Base-by-base conservation (phyloP, 345 rosid species). In the Eucalyptus pumila region DNA sequence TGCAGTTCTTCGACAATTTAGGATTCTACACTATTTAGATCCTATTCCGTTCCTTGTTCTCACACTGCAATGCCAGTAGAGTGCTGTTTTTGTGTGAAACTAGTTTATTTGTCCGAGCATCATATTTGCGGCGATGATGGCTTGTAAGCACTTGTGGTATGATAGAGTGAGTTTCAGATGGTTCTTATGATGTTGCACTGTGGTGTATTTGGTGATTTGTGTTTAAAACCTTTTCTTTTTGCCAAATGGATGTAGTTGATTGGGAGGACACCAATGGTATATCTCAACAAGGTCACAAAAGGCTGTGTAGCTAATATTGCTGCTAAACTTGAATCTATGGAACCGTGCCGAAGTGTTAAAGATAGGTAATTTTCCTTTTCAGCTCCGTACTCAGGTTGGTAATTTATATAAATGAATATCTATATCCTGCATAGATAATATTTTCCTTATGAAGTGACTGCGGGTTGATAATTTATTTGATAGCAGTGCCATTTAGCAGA, bases 241-340 rank as follows among this genome's bases (percentile, higher is more conserved):
- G 24, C 87, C 49, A 83, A 87, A 90, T 76, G 86, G 91, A 90
- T 92, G 50, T 92, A 96, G 99, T 96, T 97, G 93, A 96, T 97
- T 90, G 98, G 99, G 88, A 90, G 95, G 65, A 97, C 99, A 51
- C 99, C 98, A 11, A 96, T 97, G 98, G 91, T 96, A 89, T 97
- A 96, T 93, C 98, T 97, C 88, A 96, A 96, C 92, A 96, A 94
- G 93, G 95, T 96, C 81, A 93, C 96, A 1, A 90, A 93, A 32
- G 97, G 96, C 88, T 96, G 99, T 69, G 93, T 94, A 9, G 99
- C 98, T 21, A 94, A 96, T 85, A 87, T 97, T 91, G 99, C 99
- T 62, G 99, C 98, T 34, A 97, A 97, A 91, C 99, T 97, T n/a
- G 99, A 97, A 91, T 97, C 98, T 86, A 95, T 97, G 99, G 97